Conservation (phyloP, 2,329 filamentous ascomycete genomes). For the Ambrosiella beaveri region DNA sequence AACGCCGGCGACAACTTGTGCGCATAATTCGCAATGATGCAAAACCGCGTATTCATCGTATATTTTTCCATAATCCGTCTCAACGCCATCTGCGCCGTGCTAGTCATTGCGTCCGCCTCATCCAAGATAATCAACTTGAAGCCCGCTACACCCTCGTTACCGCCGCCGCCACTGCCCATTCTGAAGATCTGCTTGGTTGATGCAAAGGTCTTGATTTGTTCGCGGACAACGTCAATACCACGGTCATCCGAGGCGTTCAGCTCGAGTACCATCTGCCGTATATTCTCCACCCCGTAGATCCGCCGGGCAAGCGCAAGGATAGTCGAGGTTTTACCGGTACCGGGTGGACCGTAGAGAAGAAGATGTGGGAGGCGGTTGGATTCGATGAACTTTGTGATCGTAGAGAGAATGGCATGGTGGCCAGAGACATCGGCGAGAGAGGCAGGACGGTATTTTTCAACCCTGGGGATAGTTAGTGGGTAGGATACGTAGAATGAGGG, state of each 20-base stretch:
- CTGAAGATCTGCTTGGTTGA: constrained; percentile 94
- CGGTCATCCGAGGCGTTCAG: constrained; percentile 94
- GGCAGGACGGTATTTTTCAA: constrained; percentile 89
- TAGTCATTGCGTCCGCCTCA: constrained; percentile 99
- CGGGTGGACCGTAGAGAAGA: constrained; percentile 87
- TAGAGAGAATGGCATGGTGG: constrained; percentile 91
- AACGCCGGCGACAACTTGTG: constrained; percentile 92
- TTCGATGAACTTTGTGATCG: constrained; percentile 95
- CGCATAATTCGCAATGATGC: constrained; percentile 96
- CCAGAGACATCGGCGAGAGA: constrained; percentile 85
- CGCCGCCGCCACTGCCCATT: constrained; percentile 39
- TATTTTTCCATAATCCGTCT: constrained; percentile 98
- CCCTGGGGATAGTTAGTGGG: constrained; percentile 34
- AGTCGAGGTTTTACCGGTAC: constrained; percentile 94
- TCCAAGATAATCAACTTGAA: constrained; percentile 97
- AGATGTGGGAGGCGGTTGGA: constrained; percentile 87
- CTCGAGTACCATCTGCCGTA: constrained; percentile 97
- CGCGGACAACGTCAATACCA: constrained; percentile 92
- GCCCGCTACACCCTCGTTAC: constrained; percentile 33
- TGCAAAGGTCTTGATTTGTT: constrained; percentile 99
- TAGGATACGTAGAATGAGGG: not conserved
- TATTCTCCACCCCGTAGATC: constrained; percentile 82
- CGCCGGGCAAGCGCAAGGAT: constrained; percentile 80
- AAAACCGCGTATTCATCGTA: constrained; percentile 92
- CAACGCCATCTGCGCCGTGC: constrained; percentile 92